A percentile compares a stretch with the other conserved stretches of the same genome.
These are phyloP conservation scores for Venturiaceae sp. DNA, from an alignment of 2,329 filamentous ascomycete species.

Conservation along the genomic window DNA sequence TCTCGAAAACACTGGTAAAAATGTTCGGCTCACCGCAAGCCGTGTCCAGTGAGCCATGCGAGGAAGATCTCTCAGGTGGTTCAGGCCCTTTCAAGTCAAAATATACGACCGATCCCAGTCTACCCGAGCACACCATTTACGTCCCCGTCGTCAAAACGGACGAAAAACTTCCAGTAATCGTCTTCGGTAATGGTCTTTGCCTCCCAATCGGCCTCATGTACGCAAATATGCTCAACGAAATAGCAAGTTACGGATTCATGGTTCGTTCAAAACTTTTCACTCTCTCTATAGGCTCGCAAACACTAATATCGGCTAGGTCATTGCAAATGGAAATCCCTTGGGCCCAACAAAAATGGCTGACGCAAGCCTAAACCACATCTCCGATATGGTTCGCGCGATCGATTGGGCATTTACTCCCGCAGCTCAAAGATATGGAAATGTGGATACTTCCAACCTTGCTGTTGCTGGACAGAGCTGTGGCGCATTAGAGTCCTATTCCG, in stretches of 20 bases:
- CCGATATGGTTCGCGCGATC: conserved; percentile 1
- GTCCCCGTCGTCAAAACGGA: background rate
- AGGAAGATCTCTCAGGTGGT: too few species aligned
- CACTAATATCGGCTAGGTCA: too few species aligned
- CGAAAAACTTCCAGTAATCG: background rate
- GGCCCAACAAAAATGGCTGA: too few species aligned
- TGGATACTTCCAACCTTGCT: background rate
- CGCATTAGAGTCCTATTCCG: conserved; percentile 2
- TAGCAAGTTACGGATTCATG: background rate
- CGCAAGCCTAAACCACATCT: too few species aligned
- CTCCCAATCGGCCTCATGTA: background rate
- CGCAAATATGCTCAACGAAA: background rate
- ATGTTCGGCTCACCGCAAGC: too few species aligned
- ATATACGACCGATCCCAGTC: background rate
- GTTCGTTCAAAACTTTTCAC: too few species aligned
- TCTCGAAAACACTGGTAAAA: too few species aligned
- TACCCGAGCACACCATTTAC: background rate
- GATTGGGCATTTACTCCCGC: background rate
- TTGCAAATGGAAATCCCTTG: conserved; percentile 4
- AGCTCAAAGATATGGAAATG: background rate
- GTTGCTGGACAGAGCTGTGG: conserved; percentile 7
- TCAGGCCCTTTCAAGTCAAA: background rate
- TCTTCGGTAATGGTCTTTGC: conserved; percentile 1
- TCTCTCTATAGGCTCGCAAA: too few species aligned
- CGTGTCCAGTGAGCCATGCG: too few species aligned